Conservation (phyloP, 306 rosid genomes). For the Cicer cuneatum region DNA sequence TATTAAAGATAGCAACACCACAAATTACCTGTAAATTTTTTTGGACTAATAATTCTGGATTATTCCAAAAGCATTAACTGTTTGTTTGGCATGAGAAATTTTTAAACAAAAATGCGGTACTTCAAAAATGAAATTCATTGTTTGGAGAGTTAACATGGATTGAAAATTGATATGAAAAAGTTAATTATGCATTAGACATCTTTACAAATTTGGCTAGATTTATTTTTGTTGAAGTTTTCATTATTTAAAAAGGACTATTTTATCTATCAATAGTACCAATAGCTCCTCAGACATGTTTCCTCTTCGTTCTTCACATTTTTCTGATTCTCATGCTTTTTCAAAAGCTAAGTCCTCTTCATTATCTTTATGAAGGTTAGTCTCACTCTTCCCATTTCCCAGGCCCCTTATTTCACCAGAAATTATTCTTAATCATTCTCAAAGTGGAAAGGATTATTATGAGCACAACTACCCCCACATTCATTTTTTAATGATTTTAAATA, state of each 20-base stretch:
- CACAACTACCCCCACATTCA: not conserved
- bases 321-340: not conserved
- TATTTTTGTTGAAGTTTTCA: not conserved
- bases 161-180: not conserved
- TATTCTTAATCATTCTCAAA: not conserved
- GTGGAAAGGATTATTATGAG: not conserved
- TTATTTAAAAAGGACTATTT: slow-evolving; percentile 2
- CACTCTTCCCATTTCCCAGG: not conserved
- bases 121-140: not conserved
- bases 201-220: slow-evolving; percentile 1
- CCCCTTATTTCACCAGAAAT: not conserved
- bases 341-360: not conserved
- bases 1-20: not conserved
- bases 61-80: slow-evolving; percentile 2
- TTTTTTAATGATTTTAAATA: slow-evolving; percentile 1
- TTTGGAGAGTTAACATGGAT: not conserved
- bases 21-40: not conserved
- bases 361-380: slow-evolving; percentile 17
- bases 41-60: not conserved
- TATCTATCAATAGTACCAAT: not conserved
- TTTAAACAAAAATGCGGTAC: not conserved
- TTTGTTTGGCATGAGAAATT: not conserved
- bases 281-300: not conserved
- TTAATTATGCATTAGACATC: slow-evolving; percentile 5
- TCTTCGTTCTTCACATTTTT: not conserved